Base-by-base conservation (phyloP, 768 basidiomycete species). In the Pleurotus cornucopiae region DNA sequence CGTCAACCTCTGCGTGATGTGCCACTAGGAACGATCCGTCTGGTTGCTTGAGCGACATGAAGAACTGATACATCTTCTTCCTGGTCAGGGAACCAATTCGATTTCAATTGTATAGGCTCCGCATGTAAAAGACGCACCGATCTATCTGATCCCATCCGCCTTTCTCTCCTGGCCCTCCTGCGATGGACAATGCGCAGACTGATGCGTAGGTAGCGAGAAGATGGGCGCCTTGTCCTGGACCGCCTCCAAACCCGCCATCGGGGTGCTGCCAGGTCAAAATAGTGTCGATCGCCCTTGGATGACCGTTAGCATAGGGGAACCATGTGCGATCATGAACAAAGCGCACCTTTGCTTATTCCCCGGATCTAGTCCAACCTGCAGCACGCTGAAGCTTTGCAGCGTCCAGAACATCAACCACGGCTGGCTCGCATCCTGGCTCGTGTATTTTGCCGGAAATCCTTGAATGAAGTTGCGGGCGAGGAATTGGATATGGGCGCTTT, bases 401-500 rank as follows among this genome's bases (percentile, higher is more conserved):
- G 85, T 86, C 95, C 97, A 98, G 72, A 91, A 98, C 57, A 98
- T 67, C 30, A 98, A 73, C 97, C 97, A 98, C 0, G 97, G 90
- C 63, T 96, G 88, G 61, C 91, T 94, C 0, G 97, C 95, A 66
- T 98, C 97, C 64, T 98, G 89, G 46, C 84, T 85, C 16, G 76
- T 78, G 67, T 92, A 98, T 55, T 85, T 77, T 7, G 77, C 73
- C 0, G 95, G 93, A 45, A 98, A 89, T 2, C 91, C 85, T 65
- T 93, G 89, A 5, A 85, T 65, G 53, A 93, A 77, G 59, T 86
- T 82, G 21, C 85, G 77, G 1, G 84, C 76, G 20, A 96, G 81
- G 64, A 83, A 97, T 58, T 88, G 82, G 61, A 94, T 73, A 67
- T 97, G 94, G 1, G 75, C 67, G 43, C 80, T 78, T 63, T 79